Evolutionary conservation across 805 yeast genomes (phyloP), one percentile per base, ranked within the genome.

Genomic region (Blastobotrys americana): DNA sequence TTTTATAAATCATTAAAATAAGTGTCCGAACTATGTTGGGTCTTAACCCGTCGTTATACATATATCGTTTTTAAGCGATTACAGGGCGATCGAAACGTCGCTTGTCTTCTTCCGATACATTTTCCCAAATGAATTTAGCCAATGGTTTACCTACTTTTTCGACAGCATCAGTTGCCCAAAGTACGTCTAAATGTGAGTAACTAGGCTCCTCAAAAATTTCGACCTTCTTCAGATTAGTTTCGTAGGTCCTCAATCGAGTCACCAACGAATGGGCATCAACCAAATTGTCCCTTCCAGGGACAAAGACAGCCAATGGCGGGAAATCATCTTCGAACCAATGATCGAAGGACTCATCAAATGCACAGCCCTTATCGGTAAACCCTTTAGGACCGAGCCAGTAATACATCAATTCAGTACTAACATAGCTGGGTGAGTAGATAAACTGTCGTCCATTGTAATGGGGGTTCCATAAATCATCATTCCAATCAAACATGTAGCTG

Each of bases 401-500:
- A 38, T 77, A 72, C 95, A 90, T 88, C 46, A 85, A 68, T 51
- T 79, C 77, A 1, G 87, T 72, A 20, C 94, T 81, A 13, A 89
- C 82, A 60, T 77, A 84, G 3, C 84, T 85, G 0, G 96, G 96
- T 2, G 95, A 82, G 60, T 87, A 89, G 4, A 89, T 64, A 51
- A 90, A 88, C 63, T 85, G 87, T 27, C 89, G 71, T 49, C 77
- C 75, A 55, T 90, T 71, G 19, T 86, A 65, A 21, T 71, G 65
- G 20, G 65, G 68, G 58, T 88, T 84, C 82, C 97, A 93, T 22
- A 83, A 68, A 10, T 61, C 61, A 55, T 87, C 95, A 57, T 74
- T 77, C 97, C 97, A 93, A 44, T 82, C 85, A 60, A 90, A 86
- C 47, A 90, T 65, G 56, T 76, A 90, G 58, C 84, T 84, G 68